A percentile compares a stretch with the other conserved stretches of the same genome.
These are phyloP conservation scores for Chalciporus sphaerocephalus DNA, from an alignment of 768 basidiomycete genomes.

Conservation along the genomic window DNA sequence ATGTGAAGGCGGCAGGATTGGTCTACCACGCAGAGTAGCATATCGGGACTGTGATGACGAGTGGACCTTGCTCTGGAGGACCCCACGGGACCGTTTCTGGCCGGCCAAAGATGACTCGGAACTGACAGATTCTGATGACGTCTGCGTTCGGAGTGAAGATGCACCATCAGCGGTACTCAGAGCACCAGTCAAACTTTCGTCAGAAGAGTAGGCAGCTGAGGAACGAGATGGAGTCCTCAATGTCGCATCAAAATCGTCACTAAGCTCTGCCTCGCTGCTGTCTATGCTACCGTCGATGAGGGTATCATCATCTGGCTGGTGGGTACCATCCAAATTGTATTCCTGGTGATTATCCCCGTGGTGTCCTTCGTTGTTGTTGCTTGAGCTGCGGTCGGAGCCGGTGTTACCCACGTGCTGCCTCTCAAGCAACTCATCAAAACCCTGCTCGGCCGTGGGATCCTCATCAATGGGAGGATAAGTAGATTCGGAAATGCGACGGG, in stretches of 20 bases:
- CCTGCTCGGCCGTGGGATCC: conserved; percentile 39
- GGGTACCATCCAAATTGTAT: conserved; percentile 2
- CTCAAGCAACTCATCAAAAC: conserved; percentile 71
- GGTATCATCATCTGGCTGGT: conserved; percentile 18
- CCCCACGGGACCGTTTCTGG: conserved; percentile 36
- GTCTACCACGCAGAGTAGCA: conserved; percentile 28
- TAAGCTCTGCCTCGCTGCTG: conserved; percentile 23
- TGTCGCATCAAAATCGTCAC: conserved; percentile 59
- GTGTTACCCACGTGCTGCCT: conserved; percentile 56
- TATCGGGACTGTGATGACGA: conserved; percentile 13
- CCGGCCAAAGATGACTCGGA: conserved; percentile 38
- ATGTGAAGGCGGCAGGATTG: neutral
- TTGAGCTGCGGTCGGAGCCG: conserved; percentile 56
- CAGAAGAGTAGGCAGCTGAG: conserved; percentile 21
- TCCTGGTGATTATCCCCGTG: conserved; percentile 38
- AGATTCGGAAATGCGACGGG: conserved; percentile 5
- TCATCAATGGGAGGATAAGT: conserved; percentile 36
- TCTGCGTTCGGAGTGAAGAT: conserved; percentile 36
- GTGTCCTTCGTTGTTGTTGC: conserved; percentile 43
- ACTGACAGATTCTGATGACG: conserved; percentile 42
- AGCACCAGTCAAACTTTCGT: conserved; percentile 27
- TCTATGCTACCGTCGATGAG: conserved; percentile 24
- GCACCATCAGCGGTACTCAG: conserved; percentile 38
- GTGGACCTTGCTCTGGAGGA: conserved; percentile 4
- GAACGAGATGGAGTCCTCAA: conserved; percentile 55